Evolutionary conservation across 352 stramenopile genomes (phyloP), one percentile per base, ranked within the genome.

Genomic region (Phytophthora foliorum): DNA sequence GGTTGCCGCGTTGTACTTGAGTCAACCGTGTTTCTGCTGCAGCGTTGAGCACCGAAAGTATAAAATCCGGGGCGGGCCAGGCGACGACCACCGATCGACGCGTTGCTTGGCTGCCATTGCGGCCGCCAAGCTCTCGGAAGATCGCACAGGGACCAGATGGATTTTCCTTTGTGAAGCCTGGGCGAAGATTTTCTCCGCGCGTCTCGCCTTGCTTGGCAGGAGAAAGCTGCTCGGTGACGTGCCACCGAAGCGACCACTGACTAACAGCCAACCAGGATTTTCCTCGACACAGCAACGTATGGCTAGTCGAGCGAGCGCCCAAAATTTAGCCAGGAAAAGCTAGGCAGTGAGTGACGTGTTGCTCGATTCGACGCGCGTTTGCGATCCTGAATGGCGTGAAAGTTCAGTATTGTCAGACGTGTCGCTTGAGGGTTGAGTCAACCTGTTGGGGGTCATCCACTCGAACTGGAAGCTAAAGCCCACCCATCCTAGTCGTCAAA

Each of bases 1-100:
- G 41, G 60, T 75, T 21, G 48, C 25, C 48, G 52, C 44, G 51
- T 75, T 66, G 62, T 68, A 68, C 42, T 58, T 72, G 62, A 75
- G 61, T 62, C 67, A 41, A 42, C 24, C 49, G 29, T 67, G 54
- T 74, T 36, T 60, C 46, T 68, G 49, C 29, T 61, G 50, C 50
- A 27, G 17, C 44, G n/a, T 60, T 44, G 52, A 44, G 29, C 54
- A 58, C 60, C 60, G n/a, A 57, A 34, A 52, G 36, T 27, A 67
- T 59, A 63, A 67, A 72, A 68, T 68, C 57, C 57, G 58, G n/a
- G n/a, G 31, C 13, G 24, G 39, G 21, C 44, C 53, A 45, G 32
- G n/a, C 38, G 46, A 71, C 63, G 38, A 60, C 44, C 45, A 24
- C 13, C 29, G 29, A 34, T 48, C 36, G 19, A 21, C 6, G 13